Conservation (phyloP, 2,329 filamentous ascomycete genomes). For the Hymenoscyphus fraxineus region DNA sequence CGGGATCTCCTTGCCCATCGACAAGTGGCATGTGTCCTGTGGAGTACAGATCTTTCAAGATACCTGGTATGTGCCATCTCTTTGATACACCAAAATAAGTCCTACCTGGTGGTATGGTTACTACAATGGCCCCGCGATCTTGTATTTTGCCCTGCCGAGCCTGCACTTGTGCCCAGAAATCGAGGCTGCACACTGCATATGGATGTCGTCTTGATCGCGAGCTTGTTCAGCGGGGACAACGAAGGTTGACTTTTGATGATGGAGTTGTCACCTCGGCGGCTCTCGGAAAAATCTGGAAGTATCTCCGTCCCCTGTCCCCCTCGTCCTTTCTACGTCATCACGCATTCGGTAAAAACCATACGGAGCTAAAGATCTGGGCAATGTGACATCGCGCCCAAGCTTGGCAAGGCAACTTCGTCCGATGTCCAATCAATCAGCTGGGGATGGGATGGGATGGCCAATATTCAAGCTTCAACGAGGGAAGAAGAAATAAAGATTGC, state of each 20-base stretch:
- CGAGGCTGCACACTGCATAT: no score
- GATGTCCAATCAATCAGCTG: background rate
- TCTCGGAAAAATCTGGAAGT: background rate
- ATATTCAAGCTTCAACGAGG: background rate
- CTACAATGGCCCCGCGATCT: no score
- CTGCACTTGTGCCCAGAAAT: no score
- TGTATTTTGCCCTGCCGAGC: no score
- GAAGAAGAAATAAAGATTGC: background rate
- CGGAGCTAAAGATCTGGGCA: background rate
- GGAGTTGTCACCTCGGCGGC: background rate
- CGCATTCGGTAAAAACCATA: background rate
- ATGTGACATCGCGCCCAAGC: background rate
- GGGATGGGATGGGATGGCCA: background rate
- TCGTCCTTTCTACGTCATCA: background rate
- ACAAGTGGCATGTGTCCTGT: no score
- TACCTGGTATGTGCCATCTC: no score
- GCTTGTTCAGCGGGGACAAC: background rate
- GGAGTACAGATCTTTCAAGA: no score
- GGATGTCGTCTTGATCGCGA: no score
- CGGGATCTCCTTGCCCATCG: no score
- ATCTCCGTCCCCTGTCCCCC: background rate
- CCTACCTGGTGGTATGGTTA: no score
- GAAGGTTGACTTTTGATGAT: background rate
- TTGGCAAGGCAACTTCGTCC: slow-evolving; percentile 2
- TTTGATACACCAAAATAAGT: no score